Percentiles rank a stretch among this genome's conserved stretches.
phyloP scores from a whole-genome alignment of 805 yeast species.

The Candida tibetensis region DNA sequence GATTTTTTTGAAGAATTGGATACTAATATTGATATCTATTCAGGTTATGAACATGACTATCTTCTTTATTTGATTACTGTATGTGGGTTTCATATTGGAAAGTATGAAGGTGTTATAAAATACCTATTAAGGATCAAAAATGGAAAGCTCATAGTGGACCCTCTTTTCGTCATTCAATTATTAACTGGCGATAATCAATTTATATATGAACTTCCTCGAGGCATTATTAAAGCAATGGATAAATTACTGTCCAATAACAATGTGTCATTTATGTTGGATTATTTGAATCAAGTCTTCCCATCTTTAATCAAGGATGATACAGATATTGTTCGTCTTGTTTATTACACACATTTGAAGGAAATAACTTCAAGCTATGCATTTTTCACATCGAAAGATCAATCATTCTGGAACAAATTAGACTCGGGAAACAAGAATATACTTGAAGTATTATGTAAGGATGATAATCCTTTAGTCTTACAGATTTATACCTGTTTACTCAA shows the following conservation, averaged over 20 bases:
- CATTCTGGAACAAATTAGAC: slow-evolving; percentile 8
- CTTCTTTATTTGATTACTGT: slow-evolving; percentile 7
- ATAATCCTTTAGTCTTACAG: background rate
- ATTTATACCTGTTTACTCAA: background rate
- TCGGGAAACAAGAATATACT: slow-evolving; percentile 6
- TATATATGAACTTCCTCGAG: slow-evolving; percentile 4
- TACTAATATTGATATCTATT: slow-evolving; percentile 1
- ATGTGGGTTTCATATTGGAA: slow-evolving; percentile 1
- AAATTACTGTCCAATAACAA: background rate
- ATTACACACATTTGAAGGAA: slow-evolving; percentile 1
- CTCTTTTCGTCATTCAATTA: slow-evolving; percentile 11
- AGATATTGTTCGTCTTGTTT: slow-evolving; percentile 1
- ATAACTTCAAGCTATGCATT: slow-evolving; percentile 1
- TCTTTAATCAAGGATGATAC: slow-evolving; percentile 1
- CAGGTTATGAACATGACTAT: slow-evolving; percentile 7
- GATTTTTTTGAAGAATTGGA: slow-evolving; percentile 1
- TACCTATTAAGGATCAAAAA: slow-evolving; percentile 11
- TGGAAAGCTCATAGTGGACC: slow-evolving; percentile 13
- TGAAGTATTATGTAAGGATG: background rate
- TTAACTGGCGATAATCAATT: background rate
- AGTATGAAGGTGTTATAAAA: slow-evolving; percentile 3
- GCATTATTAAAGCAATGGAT: slow-evolving; percentile 3
- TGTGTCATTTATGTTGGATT: slow-evolving; percentile 3
- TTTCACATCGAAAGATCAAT: slow-evolving; percentile 7
- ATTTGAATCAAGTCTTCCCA: slow-evolving; percentile 9